These are phyloP conservation scores for Fagopyrum tataricum DNA, from an alignment of 148 eudicot species.

Conservation along the genomic window DNA sequence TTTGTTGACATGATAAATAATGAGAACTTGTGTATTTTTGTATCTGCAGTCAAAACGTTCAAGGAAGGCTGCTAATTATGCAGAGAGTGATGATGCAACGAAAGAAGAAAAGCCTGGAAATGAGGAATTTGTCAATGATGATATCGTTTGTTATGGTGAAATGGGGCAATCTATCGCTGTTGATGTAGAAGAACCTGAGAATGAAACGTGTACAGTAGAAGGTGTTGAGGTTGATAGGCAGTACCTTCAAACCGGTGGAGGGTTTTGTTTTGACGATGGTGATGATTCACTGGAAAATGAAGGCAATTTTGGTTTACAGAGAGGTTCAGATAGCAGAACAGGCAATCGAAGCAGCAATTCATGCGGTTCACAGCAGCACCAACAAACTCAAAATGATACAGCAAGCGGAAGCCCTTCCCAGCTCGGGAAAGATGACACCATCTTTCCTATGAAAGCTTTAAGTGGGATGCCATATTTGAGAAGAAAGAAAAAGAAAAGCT, in stretches of 20 bases:
- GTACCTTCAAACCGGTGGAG: slow-evolving; percentile 62
- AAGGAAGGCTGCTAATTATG: slow-evolving; percentile 58
- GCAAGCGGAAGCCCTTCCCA: slow-evolving; percentile 7
- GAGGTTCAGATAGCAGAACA: slow-evolving; percentile 11
- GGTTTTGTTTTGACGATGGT: slow-evolving; percentile 61
- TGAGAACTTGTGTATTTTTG: neutral
- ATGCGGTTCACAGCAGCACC: slow-evolving; percentile 12
- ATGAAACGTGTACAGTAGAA: slow-evolving; percentile 14
- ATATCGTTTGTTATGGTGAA: slow-evolving; percentile 11
- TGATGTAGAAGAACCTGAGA: slow-evolving; percentile 33
- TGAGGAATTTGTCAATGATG: slow-evolving; percentile 10
- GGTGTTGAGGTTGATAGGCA: slow-evolving; percentile 28
- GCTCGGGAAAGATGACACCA: slow-evolving; percentile 17
- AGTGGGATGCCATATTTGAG: slow-evolving; percentile 70
- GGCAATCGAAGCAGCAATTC: slow-evolving; percentile 2
- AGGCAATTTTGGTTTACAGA: slow-evolving; percentile 5
- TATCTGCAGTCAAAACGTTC: slow-evolving; percentile 53
- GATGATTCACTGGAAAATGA: slow-evolving; percentile 9
- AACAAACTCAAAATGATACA: slow-evolving; percentile 15
- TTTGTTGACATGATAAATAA: neutral
- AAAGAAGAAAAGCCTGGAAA: slow-evolving; percentile 20
- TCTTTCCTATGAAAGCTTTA: slow-evolving; percentile 27
- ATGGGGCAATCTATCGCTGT: slow-evolving; percentile 14
- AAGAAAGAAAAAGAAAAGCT: slow-evolving; percentile 45
- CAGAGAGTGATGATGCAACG: slow-evolving; percentile 29